phyloP scores from a whole-genome alignment of 805 yeast species.

The Ogataea haglerorum region DNA sequence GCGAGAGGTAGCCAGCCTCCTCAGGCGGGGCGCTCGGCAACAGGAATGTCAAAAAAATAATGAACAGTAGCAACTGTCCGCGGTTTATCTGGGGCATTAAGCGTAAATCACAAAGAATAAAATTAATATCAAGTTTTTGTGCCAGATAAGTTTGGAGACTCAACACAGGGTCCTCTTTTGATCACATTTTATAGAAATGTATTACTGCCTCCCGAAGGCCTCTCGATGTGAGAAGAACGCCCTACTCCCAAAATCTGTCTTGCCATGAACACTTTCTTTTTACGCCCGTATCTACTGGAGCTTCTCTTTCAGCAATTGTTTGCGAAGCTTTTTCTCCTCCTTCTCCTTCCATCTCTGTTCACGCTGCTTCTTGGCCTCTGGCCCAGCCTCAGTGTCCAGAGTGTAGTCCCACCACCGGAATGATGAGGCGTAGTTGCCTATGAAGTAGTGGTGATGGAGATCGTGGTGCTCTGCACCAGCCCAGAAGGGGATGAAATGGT shows the following conservation, averaged over 20 bases:
- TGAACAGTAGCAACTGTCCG: constrained; percentile 32
- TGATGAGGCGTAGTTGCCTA: constrained; percentile 55
- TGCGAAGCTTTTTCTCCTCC: constrained; percentile 36
- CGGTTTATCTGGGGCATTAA: constrained; percentile 23
- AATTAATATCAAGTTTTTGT: background rate
- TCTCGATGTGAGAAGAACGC: too few species aligned
- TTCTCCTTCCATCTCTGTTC: constrained; percentile 40
- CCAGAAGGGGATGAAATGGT: constrained; percentile 57
- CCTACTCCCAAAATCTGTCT: too few species aligned
- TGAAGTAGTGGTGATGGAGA: constrained; percentile 56
- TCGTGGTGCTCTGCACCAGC: constrained; percentile 66
- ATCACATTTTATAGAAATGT: too few species aligned
- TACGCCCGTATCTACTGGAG: background rate
- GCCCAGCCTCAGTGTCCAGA: constrained; percentile 55
- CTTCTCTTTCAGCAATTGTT: constrained; percentile 10
- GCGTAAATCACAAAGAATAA: background rate
- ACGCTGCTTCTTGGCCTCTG: constrained; percentile 46
- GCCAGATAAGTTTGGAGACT: too few species aligned
- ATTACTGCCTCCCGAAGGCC: too few species aligned
- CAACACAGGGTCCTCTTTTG: too few species aligned
- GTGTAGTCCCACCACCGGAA: constrained; percentile 57
- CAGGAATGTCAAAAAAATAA: constrained; percentile 38
- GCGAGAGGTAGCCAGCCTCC: constrained; percentile 28
- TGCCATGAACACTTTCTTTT: too few species aligned
- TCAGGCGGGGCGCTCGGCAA: constrained; percentile 39